These are phyloP conservation scores for Salix arbutifolia DNA, from an alignment of 345 rosid species.

Conservation along the genomic window DNA sequence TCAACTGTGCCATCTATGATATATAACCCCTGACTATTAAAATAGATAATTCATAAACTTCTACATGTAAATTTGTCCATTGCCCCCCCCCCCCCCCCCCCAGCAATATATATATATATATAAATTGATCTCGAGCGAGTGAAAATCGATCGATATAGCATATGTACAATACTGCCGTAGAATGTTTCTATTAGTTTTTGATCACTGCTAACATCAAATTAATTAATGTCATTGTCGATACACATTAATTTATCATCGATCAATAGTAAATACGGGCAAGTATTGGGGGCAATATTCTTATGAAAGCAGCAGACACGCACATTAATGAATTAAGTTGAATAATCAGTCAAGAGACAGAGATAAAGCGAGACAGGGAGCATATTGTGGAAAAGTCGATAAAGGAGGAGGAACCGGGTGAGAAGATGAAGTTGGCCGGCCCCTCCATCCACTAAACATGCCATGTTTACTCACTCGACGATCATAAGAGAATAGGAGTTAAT, in stretches of 20 bases:
- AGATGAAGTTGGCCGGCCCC: conserved; percentile 17
- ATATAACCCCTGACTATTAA: no score
- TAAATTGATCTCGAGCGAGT: no score
- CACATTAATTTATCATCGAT: neutral
- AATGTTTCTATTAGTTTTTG: no score
- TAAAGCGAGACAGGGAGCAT: conserved; percentile 37
- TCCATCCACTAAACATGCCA: conserved; percentile 25
- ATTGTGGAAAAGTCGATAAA: conserved; percentile 18
- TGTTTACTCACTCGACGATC: conserved; percentile 13
- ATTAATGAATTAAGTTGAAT: neutral
- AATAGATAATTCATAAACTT: no score
- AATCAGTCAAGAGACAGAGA: conserved; percentile 12
- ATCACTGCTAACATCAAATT: no score
- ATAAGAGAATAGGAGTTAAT: conserved; percentile 12
- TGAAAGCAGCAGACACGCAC: neutral
- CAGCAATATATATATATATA: no score
- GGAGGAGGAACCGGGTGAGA: conserved; percentile 5
- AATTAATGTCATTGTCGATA: neutral
- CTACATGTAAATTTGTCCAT: no score
- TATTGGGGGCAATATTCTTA: neutral
- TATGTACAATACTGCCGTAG: no score
- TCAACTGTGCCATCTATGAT: no score
- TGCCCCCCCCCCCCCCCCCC: no score
- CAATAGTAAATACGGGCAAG: neutral
- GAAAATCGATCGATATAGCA: no score